Evolutionary conservation across 108 stramenopile genomes (phyloP), one percentile per base, ranked within the genome.

Genomic region (Chaetoceros tenuissimus): DNA sequence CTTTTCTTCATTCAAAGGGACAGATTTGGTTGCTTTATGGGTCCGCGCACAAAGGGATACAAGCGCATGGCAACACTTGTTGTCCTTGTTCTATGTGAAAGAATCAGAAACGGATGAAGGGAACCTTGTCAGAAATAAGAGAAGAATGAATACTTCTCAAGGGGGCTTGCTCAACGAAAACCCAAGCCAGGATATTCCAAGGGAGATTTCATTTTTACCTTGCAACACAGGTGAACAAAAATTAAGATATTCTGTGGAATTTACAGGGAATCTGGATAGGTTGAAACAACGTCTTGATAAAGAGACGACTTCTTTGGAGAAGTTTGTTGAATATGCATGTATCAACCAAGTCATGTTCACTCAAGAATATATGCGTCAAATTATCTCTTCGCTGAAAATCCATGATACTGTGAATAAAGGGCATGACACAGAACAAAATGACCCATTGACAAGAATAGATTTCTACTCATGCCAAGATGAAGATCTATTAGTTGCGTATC

Each of bases 41-140:
- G 46, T 80, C 13, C 74, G 79, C 7, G 68, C 74, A 0, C 79
- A 73, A 23, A 67, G 79, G 27, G 72, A 73, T 40, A 63, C 74
- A 21, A 49, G 53, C 46, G 63, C 74, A 0, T 40, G 51, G 54
- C 59, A 72, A 24, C 79, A 76, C 19, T 51, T 80, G 34, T 27
- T 48, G 16, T 59, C 59, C 20, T 31, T 80, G 13, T 80, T 80
- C 46, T 61, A 60, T 34, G 34, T 63, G 2, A 40, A 40, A 13
- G 13, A 40, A 40, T 40, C 34, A 40, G 13, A 40, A 13, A 13
- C 8, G 5, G 34, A 40, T 10, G 34, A 40, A 40, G 13, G 13
- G 8, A 13, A 10, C 8, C 5, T 40, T 40, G 34, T 10, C 13
- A 10, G 5, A 13, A 40, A 40, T 40, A 40, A 40, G 13, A 5